Percentiles rank a stretch among this genome's conserved stretches.
Conservation (phyloP, 2,329 filamentous ascomycete species). For the Fusarium denticulatum region DNA sequence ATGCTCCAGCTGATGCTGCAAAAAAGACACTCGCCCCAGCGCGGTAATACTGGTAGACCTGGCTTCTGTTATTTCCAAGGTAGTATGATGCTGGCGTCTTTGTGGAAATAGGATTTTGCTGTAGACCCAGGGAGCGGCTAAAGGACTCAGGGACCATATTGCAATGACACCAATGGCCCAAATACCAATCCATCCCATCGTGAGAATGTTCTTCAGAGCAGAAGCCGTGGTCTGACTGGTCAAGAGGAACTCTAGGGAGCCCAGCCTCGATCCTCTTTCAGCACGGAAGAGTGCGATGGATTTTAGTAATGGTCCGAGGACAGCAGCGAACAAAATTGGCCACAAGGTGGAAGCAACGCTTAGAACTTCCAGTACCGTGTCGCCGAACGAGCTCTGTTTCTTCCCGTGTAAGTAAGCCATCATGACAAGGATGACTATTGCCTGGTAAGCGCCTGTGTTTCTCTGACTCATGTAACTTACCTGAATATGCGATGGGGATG, state of each 20-base stretch:
- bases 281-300: not conserved
- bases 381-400: not conserved
- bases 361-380: not conserved
- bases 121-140: not conserved
- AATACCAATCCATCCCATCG: not conserved
- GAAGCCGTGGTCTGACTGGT: not conserved
- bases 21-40: not conserved
- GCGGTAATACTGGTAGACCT: accelerated
- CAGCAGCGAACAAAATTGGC: constrained; percentile 14
- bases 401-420: not conserved
- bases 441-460: not conserved
- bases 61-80: not conserved
- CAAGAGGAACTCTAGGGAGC: not conserved
- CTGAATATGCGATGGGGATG: not conserved
- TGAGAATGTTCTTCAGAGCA: not conserved
- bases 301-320: not conserved
- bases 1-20: accelerated
- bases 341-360: constrained; percentile 5
- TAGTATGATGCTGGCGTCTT: not conserved
- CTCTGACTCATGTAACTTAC: not conserved
- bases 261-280: not conserved
- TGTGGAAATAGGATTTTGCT: accelerated
- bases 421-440: not conserved
- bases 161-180: not conserved
- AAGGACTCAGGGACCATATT: not conserved